Evolutionary conservation across 2,329 filamentous ascomycete species (phyloP), one percentile per base, ranked within the genome.

Genomic region (Neoscytalidium dimidiatum): DNA sequence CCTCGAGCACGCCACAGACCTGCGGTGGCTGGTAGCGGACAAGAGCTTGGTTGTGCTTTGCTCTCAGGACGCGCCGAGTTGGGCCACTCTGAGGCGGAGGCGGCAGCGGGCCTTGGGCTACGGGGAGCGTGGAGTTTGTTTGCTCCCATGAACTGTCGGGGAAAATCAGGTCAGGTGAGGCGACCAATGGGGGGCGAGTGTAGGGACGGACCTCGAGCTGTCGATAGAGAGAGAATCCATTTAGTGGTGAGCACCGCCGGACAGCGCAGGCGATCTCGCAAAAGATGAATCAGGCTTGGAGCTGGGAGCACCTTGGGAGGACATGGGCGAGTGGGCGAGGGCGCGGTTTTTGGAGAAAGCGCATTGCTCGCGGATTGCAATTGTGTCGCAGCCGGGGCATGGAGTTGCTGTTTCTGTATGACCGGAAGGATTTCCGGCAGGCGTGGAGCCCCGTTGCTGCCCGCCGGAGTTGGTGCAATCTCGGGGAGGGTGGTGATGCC

Each of bases 21-120:
- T 61, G 57, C 14, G 57, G 56, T 26, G 56, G 57, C 28, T 61
- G 57, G 57, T 26, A 49, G 28, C 57, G 57, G 41, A 61, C 44
- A 3, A 46, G 57, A 9, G 53, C 53, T 5, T 44, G 53, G 9
- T 41, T 23, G 7, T 56, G 52, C 52, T 56, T 56, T 19, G 21
- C 3, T 1, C 52, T 7, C 17, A 6, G 21, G 1, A 11, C n/a
- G 21, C 28, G 52, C 13, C 23, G 21, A 33, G 33, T 44, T 29
- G 53, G 53, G 38, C 53, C 29, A 26, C 23, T 43, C 11, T 29
- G 46, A 14, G 52, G 52, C 17, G 53, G 38, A 44, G 53, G 53
- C 38, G 53, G 53, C 14, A 58, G 53, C 33, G 52, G 52, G 52
- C 52, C 52, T 41, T 57, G 52, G 52, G 52, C 28, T 21, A 57